Percentiles rank a stretch among this genome's conserved stretches.
phyloP scores from a whole-genome alignment of 352 stramenopile species.

The Phytophthora niederhauseri region DNA sequence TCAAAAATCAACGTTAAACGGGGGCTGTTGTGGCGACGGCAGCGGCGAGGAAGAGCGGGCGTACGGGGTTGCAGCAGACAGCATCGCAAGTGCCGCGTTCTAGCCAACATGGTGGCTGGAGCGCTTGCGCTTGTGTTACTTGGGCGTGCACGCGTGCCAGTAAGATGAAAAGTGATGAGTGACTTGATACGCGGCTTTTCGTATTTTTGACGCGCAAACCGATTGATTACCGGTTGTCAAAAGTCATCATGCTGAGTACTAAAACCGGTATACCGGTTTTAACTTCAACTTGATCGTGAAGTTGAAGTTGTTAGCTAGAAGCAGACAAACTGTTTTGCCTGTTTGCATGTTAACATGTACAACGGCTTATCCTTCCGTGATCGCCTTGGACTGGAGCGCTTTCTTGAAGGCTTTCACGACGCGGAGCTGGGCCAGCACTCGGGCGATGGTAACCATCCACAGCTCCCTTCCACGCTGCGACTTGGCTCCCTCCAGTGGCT shows the following conservation, averaged over 20 bases:
- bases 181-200: constrained; percentile 4
- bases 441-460: no score
- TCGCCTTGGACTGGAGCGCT: no score
- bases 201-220: not conserved
- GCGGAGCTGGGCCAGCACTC: no score
- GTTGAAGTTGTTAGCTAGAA: no score
- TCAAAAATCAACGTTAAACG: not conserved
- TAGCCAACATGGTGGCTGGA: not conserved
- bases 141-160: not conserved
- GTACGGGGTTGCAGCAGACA: not conserved
- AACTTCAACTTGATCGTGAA: not conserved
- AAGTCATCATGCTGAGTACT: no score
- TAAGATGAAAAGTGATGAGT: constrained; percentile 5
- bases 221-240: no score
- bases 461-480: no score
- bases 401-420: no score
- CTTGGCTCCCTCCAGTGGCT: no score
- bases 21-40: not conserved
- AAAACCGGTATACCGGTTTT: not conserved
- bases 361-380: no score
- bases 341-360: no score
- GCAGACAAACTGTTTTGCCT: no score
- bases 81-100: not conserved
- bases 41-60: not conserved
- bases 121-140: not conserved